Evolutionary conservation across 257 asterid genomes (phyloP), one percentile per base, ranked within the genome.

Genomic region (Rhazya stricta): DNA sequence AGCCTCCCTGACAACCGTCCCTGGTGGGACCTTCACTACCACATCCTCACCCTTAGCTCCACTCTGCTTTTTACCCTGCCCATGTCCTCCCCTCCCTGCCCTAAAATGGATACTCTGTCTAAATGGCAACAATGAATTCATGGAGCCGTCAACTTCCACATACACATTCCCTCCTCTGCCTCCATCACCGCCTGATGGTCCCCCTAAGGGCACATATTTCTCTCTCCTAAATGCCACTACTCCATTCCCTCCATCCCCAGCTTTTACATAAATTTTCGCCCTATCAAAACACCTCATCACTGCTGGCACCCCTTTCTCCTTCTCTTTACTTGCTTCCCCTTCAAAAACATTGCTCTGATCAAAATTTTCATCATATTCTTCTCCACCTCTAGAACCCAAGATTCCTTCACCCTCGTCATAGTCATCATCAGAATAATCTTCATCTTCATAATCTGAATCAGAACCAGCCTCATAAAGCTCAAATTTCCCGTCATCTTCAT

Each of bases 151-250:
- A 27, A 91, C 98, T 83, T 86, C 90, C 77, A 92, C 77, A 46
- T 89, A 90, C 82, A 92, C 91, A 81, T 88, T 84, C n/a, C 99
- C 97, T 67, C 99, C 99, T 82, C 94, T 89, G 69, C 98, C 98
- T 51, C 99, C 99, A 84, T 92, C 97, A 54, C 98, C 99, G 3
- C 99, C 98, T 4, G 98, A 89, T 4, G 98, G 99, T 67, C 99
- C 99, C 69, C 99, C 98, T 6, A 87, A 80, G 0, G 99, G 99
- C 32, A 95, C 96, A 76, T 77, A 95, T 85, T 91, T 95, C 89
- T 95, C 99, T 81, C 99, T 82, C 83, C 99, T 83, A 74, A 95
- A 89, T 8, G 99, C 97, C 78, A 95, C 95, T 63, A 89, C 98
- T 1, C 99, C 99, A 30, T 92, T 88, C 15, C 99, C 99, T 23